Evolutionary conservation across 2,329 filamentous ascomycete genomes (phyloP).

Genomic region (Didymella pomorum): DNA sequence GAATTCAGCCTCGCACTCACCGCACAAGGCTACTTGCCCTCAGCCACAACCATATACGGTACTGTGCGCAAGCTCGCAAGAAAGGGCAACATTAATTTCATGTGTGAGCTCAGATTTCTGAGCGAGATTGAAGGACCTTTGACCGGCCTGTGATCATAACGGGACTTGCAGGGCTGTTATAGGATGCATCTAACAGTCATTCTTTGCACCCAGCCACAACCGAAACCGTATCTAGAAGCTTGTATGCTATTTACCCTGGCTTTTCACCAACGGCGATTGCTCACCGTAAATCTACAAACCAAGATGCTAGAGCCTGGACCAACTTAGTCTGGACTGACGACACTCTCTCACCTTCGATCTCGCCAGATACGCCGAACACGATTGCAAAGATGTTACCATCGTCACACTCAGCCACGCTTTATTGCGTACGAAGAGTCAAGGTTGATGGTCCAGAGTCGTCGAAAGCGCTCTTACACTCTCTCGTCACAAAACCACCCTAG

Average conservation of each 20-base stretch:
- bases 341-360: too few species aligned
- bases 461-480: not conserved
- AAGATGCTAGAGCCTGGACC: not conserved
- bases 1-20: not conserved
- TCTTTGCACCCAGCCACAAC: not conserved
- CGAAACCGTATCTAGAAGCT: not conserved
- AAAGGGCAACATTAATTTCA: not conserved
- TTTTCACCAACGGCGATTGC: not conserved
- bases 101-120: too few species aligned
- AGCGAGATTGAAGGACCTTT: not conserved
- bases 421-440: not conserved
- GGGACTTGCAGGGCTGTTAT: too few species aligned
- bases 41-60: not conserved
- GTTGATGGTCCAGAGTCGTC: not conserved
- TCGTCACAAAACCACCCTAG: too few species aligned
- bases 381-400: not conserved
- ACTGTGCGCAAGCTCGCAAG: not conserved
- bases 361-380: too few species aligned
- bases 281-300: too few species aligned
- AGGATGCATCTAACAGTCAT: not conserved
- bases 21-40: not conserved
- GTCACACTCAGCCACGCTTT: not conserved
- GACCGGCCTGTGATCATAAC: not conserved
- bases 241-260: not conserved
- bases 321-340: too few species aligned